Conservation (phyloP, 2,329 filamentous ascomycete genomes). For the Fusarium sp. region DNA sequence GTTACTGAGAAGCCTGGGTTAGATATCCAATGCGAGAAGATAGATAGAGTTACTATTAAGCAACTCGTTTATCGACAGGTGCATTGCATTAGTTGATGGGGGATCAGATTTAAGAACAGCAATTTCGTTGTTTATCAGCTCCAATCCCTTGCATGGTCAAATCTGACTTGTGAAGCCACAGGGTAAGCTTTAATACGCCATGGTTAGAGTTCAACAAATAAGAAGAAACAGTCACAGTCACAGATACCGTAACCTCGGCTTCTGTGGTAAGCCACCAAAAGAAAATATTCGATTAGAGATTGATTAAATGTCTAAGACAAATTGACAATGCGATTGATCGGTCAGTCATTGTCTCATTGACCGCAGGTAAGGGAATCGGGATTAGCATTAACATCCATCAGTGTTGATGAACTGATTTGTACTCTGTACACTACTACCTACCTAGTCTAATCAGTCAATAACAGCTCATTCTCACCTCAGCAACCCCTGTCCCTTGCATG, state of each 20-base stretch:
- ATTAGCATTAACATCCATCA: not conserved
- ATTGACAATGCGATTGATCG: constrained; percentile 12
- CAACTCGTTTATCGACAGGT: no score
- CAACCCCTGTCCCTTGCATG: constrained; percentile 11
- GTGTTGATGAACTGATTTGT: constrained; percentile 19
- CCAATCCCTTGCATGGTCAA: not conserved
- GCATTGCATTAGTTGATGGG: not conserved
- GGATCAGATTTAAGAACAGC: not conserved
- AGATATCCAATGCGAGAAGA: not conserved
- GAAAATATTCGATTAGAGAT: constrained; percentile 9
- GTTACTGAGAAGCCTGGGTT: not conserved
- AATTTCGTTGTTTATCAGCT: not conserved
- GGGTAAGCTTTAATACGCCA: not conserved
- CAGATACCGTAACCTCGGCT: not conserved
- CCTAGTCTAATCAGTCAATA: not conserved
- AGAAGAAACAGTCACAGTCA: not conserved
- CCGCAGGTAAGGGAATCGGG: constrained; percentile 3
- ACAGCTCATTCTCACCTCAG: constrained; percentile 1
- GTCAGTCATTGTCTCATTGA: not conserved
- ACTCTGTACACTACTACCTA: not conserved
- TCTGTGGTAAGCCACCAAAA: constrained; percentile 10
- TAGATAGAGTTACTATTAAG: not conserved
- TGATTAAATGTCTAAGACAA: constrained; percentile 15
- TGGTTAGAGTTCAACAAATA: not conserved
- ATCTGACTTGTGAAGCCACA: not conserved